A percentile compares a stretch with the other conserved stretches of the same genome.
phyloP scores from a whole-genome alignment of 768 basidiomycete genomes.

The Trametes cinnabarina region DNA sequence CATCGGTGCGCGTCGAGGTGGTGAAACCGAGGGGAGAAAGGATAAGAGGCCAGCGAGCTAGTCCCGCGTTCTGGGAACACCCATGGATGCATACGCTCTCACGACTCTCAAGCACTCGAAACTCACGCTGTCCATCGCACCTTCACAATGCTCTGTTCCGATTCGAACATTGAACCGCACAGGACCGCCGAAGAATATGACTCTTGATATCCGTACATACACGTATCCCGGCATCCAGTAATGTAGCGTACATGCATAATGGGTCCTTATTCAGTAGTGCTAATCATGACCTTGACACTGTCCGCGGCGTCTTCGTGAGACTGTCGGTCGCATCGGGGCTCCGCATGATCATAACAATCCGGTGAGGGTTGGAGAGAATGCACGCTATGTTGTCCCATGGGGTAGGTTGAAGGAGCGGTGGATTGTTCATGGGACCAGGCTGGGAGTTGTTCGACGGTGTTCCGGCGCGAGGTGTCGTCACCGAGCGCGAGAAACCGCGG shows the following conservation, averaged over 20 bases:
- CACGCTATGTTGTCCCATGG: constrained; percentile 5
- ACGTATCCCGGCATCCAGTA: not conserved
- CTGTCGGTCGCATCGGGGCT: not conserved
- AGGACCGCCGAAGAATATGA: not conserved
- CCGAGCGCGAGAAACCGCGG: not conserved
- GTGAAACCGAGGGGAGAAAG: not conserved
- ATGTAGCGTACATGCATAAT: constrained; percentile 8
- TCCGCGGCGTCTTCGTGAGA: not conserved
- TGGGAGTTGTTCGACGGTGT: not conserved
- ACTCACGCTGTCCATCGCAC: not conserved
- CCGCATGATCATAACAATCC: not conserved
- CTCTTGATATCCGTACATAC: not conserved
- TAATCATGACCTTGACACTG: no score
- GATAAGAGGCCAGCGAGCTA: constrained; percentile 2
- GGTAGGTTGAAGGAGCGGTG: no score
- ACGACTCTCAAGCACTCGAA: not conserved
- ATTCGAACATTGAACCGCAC: no score
- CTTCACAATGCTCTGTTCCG: not conserved
- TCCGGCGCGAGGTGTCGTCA: constrained; percentile 12
- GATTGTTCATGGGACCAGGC: constrained; percentile 8
- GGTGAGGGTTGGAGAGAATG: not conserved
- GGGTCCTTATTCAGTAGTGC: constrained; percentile 4
- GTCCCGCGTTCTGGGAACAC: not conserved
- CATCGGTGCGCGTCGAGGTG: not conserved
- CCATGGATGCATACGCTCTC: not conserved